These are phyloP conservation scores for Pseudocercospora fijiensis DNA, from an alignment of 2,329 filamentous ascomycete species.

Conservation along the genomic window DNA sequence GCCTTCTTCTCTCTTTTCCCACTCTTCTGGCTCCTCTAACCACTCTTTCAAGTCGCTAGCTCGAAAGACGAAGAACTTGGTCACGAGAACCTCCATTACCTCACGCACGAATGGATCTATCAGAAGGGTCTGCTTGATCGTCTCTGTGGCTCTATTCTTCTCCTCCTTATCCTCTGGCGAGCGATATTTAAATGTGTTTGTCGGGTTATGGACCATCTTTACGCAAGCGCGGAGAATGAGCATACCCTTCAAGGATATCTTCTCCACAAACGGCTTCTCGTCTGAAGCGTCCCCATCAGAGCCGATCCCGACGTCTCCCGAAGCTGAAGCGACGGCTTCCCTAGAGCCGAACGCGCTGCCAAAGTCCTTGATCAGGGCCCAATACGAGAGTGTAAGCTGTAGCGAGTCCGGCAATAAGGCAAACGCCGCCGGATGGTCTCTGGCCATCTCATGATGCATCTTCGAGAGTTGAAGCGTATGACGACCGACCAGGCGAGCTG, in stretches of 20 bases:
- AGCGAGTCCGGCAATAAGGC: conserved; percentile 77
- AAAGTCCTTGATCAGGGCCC: conserved; percentile 75
- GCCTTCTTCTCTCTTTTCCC: conserved; percentile 87
- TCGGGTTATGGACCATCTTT: conserved; percentile 78
- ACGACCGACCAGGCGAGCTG: conserved; percentile 64
- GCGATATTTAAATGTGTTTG: conserved; percentile 80
- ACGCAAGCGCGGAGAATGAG: conserved; percentile 78
- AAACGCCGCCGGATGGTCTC: conserved; percentile 77
- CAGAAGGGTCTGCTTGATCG: conserved; percentile 72
- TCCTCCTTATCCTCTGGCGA: conserved; percentile 73
- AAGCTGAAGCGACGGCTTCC: conserved; percentile 37
- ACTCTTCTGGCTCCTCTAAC: conserved; percentile 92
- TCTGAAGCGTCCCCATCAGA: conserved; percentile 47
- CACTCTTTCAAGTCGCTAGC: conserved; percentile 83
- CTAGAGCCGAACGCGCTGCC: conserved; percentile 68
- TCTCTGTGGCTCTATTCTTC: conserved; percentile 65
- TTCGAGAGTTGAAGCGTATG: conserved; percentile 90
- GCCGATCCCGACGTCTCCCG: conserved; percentile 43
- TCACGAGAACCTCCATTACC: conserved; percentile 81
- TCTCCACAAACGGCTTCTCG: conserved; percentile 58
- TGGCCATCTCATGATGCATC: conserved; percentile 83
- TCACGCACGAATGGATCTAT: conserved; percentile 73
- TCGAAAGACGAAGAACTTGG: conserved; percentile 83
- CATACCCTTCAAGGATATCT: conserved; percentile 77
- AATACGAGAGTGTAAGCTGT: conserved; percentile 76